Evolutionary conservation across 129 eudicot species (phyloP), one percentile per base, ranked within the genome.

Genomic region (Ambrosia trifida): DNA sequence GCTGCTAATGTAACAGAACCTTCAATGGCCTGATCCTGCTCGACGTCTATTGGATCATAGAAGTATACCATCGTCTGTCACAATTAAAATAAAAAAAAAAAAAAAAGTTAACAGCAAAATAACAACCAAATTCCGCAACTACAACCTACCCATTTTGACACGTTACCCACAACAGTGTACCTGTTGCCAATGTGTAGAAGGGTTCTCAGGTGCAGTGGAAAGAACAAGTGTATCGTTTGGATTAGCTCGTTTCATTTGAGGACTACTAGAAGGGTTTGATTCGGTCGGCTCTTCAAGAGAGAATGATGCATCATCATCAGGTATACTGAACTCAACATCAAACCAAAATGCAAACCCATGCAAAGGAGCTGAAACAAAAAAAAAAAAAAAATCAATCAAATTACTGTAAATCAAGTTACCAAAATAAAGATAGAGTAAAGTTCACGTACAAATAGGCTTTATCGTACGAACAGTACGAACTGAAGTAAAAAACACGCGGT

Each of bases 261-360:
- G 85, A 66, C 74, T 59, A 45, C 75, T 81, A 12, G 69, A 41
- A 36, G 75, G 72, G 40, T 79, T 63, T 63, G 76, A 57, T 65
- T 77, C 67, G 57, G 83, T 33, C 66, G 85, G 20, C 28, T 66
- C 85, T 50, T 38, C 57, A 53, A 59, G 20, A 12, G 83, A 81
- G 9, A 86, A 53, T 47, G 77, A 66, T 72, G 81, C 75, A 66
- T 78, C 80, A 57, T 73, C 68, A 61, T 81, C 44, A 0, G 85
- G 80, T 30, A 77, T 82, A 75, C 84, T 80, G 75, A 93, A 93
- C 77, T 85, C 90, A 24, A 93, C 98, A 83, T 93, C 96, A 66
- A 93, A 93, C 98, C 98, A 93, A 85, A 93, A 93, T 6, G 90
- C 98, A 82, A 93, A 93, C 47, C 98, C 98, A 83, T 93, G 85